These are phyloP conservation scores for Juncus effusus DNA, from an alignment of 176 grass and related monocot genomes.

Conservation along the genomic window DNA sequence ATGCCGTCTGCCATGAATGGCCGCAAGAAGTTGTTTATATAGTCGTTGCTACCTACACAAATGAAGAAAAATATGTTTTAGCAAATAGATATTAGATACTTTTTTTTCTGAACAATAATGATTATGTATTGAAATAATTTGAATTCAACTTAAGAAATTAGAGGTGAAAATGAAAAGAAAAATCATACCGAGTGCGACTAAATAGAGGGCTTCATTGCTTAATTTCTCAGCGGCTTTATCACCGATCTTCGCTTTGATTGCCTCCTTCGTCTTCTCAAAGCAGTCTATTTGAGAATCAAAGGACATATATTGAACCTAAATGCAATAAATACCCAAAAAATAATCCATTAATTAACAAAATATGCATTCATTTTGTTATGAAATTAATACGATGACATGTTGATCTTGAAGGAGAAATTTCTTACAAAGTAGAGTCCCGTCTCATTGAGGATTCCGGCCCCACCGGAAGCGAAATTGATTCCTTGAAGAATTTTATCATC, in stretches of 20 bases:
- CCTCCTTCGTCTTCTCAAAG: conserved; percentile 54
- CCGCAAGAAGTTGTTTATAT: conserved; percentile 94
- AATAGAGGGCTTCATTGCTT: conserved; percentile 63
- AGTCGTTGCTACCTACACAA: conserved; percentile 88
- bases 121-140: neutral
- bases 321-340: neutral
- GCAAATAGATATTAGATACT: neutral
- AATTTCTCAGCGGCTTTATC: conserved; percentile 51
- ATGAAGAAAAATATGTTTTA: neutral
- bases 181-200: conserved; percentile 60
- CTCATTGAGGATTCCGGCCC: conserved; percentile 82
- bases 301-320: conserved; percentile 84
- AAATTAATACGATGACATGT: neutral
- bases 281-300: conserved; percentile 83
- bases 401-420: neutral
- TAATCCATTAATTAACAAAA: no score
- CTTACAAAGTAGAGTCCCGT: conserved; percentile 97
- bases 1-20: conserved; percentile 87
- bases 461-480: conserved; percentile 88
- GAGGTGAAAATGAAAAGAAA: neutral
- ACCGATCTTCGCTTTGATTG: conserved; percentile 64
- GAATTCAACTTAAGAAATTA: neutral
- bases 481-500: conserved; percentile 62
- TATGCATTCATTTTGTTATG: no score
- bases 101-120: neutral